Base-by-base conservation (phyloP, 495 filamentous ascomycete genomes). In the Aspergillus bertholletiae region DNA sequence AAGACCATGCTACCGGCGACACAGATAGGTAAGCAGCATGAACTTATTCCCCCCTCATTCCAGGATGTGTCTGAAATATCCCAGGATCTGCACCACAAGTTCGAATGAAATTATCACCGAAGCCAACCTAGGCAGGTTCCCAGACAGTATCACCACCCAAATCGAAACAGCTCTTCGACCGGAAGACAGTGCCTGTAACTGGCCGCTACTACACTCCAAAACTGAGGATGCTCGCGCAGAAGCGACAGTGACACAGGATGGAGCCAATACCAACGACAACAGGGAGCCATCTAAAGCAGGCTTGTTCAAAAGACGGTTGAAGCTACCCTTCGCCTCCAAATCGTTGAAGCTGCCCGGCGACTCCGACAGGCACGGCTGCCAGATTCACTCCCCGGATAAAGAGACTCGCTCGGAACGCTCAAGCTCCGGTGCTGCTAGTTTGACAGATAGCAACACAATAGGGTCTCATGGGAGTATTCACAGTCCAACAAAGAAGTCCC, bases 301-400 rank as follows among this genome's bases (percentile, higher is more conserved):
- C n/a, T 45, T 39, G 2, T 49, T 58, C 27, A 57, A 41, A 21
- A 58, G 26, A 51, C 41, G 52, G 58, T 46, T 47, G 47, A 32
- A 15, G 34, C 5, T 22, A 18, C 17, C 46, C 7, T 47, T 61
- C 34, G 57, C 58, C 2, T 6, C 15, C 18, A 20, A 4, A 5
- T 26, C 40, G 15, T 37, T 5, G 15, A 28, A 9, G 8, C 49
- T 20, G 7, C 46, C 24, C 32, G 17, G 9, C 21, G 7, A 23
- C 47, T 20, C 45, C n/a, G 30, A 39, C 9, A 57, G 47, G 17
- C 7, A 30, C 11, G 55, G 51, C 50, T 53, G 34, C 2, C 34
- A 37, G 3, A 1, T 37, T 37, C 34, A 37, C 34, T 37, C 34
- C 2, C 13, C 11, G 8, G 13, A 2, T 11, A 37, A 15, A 34